Percentiles rank a stretch among this genome's conserved stretches.
Evolutionary conservation across 768 basidiomycete species (phyloP).

Genomic region (Ramaria rubella): DNA sequence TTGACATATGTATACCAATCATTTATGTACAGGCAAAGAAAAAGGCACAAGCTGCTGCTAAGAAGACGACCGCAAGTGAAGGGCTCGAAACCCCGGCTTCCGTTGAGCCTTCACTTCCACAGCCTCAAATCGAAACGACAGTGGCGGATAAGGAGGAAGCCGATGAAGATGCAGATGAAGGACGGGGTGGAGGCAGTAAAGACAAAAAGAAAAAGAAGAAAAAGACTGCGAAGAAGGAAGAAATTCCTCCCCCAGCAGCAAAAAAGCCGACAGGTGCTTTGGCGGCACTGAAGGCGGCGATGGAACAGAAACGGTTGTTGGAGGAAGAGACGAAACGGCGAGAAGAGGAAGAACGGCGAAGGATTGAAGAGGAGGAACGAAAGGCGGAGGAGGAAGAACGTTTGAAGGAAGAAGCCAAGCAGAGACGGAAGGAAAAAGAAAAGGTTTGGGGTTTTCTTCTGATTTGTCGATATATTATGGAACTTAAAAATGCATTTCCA

Average conservation of each 20-base stretch:
- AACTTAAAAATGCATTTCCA: too few species aligned
- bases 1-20: not conserved
- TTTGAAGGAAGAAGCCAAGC: conserved; percentile 76
- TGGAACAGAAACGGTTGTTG: conserved; percentile 85
- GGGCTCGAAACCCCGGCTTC: conserved; percentile 22
- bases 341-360: conserved; percentile 71
- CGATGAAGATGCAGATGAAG: conserved; percentile 51
- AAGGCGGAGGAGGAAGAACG: conserved; percentile 68
- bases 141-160: conserved; percentile 55
- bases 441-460: conserved; percentile 72
- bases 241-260: conserved; percentile 43
- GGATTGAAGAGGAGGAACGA: conserved; percentile 88
- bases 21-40: conserved; percentile 67
- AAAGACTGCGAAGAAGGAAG: conserved; percentile 59
- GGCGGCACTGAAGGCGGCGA: conserved; percentile 77
- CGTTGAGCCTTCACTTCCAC: conserved; percentile 22
- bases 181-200: conserved; percentile 37
- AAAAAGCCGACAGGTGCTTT: conserved; percentile 67
- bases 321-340: conserved; percentile 74
- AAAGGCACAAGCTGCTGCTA: conserved; percentile 87
- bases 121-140: conserved; percentile 27
- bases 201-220: conserved; percentile 85
- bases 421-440: conserved; percentile 80
- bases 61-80: conserved; percentile 41
- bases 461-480: not conserved